Evolutionary conservation across 352 stramenopile genomes (phyloP).

Genomic region (Achlya hypogyna): DNA sequence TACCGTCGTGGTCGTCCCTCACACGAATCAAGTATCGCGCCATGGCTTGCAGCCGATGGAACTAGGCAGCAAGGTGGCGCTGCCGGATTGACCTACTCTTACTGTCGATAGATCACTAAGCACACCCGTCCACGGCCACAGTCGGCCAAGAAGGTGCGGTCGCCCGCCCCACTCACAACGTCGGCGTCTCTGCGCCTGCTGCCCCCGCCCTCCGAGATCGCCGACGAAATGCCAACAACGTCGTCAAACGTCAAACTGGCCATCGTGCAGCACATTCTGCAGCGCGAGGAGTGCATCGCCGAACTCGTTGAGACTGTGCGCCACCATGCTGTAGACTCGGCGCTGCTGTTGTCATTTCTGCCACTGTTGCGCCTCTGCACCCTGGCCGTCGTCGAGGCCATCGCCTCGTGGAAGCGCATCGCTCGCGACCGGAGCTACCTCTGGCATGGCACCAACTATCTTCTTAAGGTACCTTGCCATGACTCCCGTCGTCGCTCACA

Average conservation of each 20-base stretch:
- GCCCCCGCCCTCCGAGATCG: background rate
- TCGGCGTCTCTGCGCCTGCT: too few relatives aligned
- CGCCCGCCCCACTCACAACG: too few relatives aligned
- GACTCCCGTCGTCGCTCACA: too few relatives aligned
- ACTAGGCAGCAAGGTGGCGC: background rate
- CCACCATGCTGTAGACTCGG: background rate
- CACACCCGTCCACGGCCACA: background rate
- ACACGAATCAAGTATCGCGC: too few relatives aligned
- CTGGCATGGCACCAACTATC: slow-evolving; percentile 14
- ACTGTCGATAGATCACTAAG: background rate
- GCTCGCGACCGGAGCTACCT: background rate
- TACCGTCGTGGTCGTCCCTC: too few relatives aligned
- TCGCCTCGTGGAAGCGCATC: background rate
- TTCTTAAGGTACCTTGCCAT: slow-evolving; percentile 12
- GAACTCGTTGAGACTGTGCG: background rate
- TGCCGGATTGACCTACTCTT: too few relatives aligned
- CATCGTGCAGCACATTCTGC: slow-evolving; percentile 9
- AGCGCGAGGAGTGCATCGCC: slow-evolving; percentile 14
- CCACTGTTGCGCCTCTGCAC: background rate
- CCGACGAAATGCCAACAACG: background rate
- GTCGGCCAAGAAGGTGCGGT: background rate
- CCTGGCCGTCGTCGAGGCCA: slow-evolving; percentile 16
- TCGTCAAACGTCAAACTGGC: slow-evolving; percentile 7
- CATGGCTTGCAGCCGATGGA: too few relatives aligned
- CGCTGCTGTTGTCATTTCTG: background rate